Evolutionary conservation across 2,329 filamentous ascomycete species (phyloP).

Genomic region (Trichoderma atroviride): DNA sequence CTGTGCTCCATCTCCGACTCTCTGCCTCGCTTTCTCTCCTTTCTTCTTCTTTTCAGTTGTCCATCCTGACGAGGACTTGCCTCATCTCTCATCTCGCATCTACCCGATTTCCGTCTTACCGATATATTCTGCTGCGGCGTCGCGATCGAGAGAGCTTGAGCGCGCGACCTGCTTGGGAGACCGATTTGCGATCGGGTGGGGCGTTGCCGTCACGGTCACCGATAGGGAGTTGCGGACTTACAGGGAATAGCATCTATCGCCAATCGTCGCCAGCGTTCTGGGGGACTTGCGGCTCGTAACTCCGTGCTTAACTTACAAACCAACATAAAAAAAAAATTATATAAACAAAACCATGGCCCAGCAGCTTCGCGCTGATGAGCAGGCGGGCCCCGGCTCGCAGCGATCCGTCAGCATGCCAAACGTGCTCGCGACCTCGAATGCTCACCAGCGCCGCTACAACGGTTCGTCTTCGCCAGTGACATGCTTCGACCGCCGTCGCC

Average conservation of each 20-base stretch:
- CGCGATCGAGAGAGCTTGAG: not conserved
- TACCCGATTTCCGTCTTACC: not conserved
- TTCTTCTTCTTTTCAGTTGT: not conserved
- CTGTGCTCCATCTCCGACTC: conserved; percentile 1
- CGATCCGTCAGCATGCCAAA: conserved; percentile 19
- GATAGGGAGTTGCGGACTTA: conserved; percentile 23
- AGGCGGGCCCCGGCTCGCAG: conserved; percentile 8
- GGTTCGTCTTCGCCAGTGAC: conserved; percentile 35
- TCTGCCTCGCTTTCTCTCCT: not conserved
- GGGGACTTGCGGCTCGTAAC: not conserved
- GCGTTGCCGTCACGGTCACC: conserved; percentile 16
- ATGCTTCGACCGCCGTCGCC: not conserved
- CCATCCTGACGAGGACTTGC: not conserved
- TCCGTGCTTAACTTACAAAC: not conserved
- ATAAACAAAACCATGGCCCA: conserved; percentile 9
- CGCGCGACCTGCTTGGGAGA: conserved; percentile 6
- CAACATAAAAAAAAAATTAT: not conserved
- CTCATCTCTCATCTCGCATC: not conserved
- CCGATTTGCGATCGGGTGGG: conserved; percentile 25
- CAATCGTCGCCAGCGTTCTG: conserved; percentile 9
- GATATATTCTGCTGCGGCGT: not conserved
- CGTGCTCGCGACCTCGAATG: not conserved
- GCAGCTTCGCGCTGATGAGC: conserved; percentile 3
- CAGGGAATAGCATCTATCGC: conserved; percentile 8
- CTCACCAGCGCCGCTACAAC: conserved; percentile 41